Conservation (phyloP, 345 rosid genomes). For the Brassica carinata region DNA sequence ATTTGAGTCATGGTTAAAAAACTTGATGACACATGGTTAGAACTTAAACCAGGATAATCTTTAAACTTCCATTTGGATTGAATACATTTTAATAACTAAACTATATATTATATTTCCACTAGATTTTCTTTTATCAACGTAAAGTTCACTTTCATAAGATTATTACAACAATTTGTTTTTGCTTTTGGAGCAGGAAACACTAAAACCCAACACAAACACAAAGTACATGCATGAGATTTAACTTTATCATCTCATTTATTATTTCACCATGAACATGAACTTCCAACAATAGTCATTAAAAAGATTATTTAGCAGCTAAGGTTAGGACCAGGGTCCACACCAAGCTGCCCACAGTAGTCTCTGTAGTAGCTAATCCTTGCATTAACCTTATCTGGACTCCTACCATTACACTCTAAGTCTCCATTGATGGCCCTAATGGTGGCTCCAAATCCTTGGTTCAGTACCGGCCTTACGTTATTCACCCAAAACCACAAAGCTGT, state of each 20-base stretch:
- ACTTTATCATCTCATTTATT: slow-evolving; percentile 24
- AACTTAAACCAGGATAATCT: too few relatives aligned
- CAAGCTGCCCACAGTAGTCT: slow-evolving; percentile 47
- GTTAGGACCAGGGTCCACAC: slow-evolving; percentile 45
- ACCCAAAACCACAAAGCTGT: slow-evolving; percentile 65
- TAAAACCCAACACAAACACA: background rate
- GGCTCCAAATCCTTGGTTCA: slow-evolving; percentile 56
- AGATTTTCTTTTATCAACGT: too few relatives aligned
- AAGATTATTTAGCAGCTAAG: slow-evolving; percentile 36
- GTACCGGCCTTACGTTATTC: slow-evolving; percentile 46
- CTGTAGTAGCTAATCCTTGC: slow-evolving; percentile 46
- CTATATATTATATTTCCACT: too few relatives aligned
- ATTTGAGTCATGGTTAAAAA: too few relatives aligned
- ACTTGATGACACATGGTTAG: too few relatives aligned
- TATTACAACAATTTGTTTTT: slow-evolving; percentile 5
- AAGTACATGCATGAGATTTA: background rate
- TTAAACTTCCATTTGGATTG: too few relatives aligned
- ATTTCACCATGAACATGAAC: background rate
- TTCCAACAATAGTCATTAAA: background rate
- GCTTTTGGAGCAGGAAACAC: slow-evolving; percentile 32
- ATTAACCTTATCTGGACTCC: slow-evolving; percentile 34
- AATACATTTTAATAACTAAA: too few relatives aligned
- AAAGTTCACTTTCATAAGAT: too few relatives aligned
- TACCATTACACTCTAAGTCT: slow-evolving; percentile 49
- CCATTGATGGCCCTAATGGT: slow-evolving; percentile 57